Evolutionary conservation across 257 asterid species (phyloP).

Genomic region (Salvia miltiorrhiza): DNA sequence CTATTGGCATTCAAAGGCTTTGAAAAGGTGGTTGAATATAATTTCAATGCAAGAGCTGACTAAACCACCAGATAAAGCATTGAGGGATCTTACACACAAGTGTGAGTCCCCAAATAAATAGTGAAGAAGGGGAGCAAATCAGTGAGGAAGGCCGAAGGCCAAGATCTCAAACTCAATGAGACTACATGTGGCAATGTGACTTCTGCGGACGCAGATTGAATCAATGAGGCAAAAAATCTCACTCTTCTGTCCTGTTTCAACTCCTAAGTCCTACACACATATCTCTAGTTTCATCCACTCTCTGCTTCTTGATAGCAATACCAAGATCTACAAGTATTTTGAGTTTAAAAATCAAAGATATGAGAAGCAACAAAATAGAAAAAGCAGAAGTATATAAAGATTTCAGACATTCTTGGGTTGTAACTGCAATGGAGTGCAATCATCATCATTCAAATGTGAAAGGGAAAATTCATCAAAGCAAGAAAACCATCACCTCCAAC

Average conservation of each 20-base stretch:
- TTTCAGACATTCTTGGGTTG: not conserved
- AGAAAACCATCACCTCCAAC: slow-evolving; percentile 63
- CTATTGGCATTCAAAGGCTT: not conserved
- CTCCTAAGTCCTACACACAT: not conserved
- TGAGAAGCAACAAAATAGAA: not conserved
- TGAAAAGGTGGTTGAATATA: not conserved
- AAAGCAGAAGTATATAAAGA: not conserved
- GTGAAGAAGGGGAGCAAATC: not conserved
- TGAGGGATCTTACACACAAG: not conserved
- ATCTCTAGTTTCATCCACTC: not conserved
- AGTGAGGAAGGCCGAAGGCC: slow-evolving; percentile 5
- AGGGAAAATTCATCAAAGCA: not conserved
- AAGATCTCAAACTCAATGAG: not conserved
- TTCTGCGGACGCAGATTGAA: not conserved
- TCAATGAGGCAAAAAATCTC: not conserved
- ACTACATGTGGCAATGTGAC: not conserved
- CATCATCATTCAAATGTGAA: not conserved
- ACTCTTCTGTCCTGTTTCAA: not conserved
- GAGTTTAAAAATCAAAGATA: not conserved
- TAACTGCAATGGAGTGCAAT: not conserved
- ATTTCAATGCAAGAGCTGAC: not conserved
- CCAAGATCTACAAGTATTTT: slow-evolving; percentile 23
- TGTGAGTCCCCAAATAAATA: not conserved
- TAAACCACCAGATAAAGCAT: not conserved
- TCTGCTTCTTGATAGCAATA: not conserved